Conservation (phyloP, 2,329 filamentous ascomycete genomes). For the Curvularia eragrostidis region DNA sequence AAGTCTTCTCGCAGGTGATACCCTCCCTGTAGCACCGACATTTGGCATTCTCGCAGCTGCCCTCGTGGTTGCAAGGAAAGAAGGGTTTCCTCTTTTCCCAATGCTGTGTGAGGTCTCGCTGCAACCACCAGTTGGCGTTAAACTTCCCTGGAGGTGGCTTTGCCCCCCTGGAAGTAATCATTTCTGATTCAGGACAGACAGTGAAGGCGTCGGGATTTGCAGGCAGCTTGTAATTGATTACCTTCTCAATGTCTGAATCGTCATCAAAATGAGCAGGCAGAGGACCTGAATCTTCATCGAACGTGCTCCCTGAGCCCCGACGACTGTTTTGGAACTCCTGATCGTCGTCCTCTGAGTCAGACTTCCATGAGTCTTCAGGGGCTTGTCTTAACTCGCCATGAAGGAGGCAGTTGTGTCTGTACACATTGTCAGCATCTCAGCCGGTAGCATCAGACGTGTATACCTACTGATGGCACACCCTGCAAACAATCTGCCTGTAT, state of each 20-base stretch:
- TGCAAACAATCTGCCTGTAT: slow-evolving; percentile 35
- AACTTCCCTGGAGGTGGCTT: slow-evolving; percentile 23
- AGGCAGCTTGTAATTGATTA: slow-evolving; percentile 35
- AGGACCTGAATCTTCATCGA: background rate
- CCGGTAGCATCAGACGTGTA: background rate
- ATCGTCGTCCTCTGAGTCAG: slow-evolving; percentile 11
- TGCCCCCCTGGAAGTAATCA: slow-evolving; percentile 1
- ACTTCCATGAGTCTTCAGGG: slow-evolving; percentile 21
- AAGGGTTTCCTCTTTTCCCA: slow-evolving; percentile 65
- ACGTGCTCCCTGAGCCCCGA: slow-evolving; percentile 5
- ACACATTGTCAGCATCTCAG: slow-evolving; percentile 6
- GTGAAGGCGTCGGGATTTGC: slow-evolving; percentile 25
- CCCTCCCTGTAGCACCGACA: slow-evolving; percentile 69
- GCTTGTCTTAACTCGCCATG: slow-evolving; percentile 52
- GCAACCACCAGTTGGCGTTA: slow-evolving; percentile 28
- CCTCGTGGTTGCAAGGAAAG: slow-evolving; percentile 73
- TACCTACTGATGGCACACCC: slow-evolving; percentile 44
- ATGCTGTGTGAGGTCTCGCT: slow-evolving; percentile 57
- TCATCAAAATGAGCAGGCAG: slow-evolving; percentile 21
- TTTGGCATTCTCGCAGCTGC: slow-evolving; percentile 63
- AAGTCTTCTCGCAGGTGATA: slow-evolving; percentile 76
- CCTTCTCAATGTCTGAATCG: slow-evolving; percentile 32
- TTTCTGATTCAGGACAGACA: slow-evolving; percentile 7
- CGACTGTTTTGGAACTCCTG: slow-evolving; percentile 9
- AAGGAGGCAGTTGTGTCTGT: slow-evolving; percentile 48